A percentile compares a stretch with the other conserved stretches of the same genome.
These are phyloP conservation scores for Exophiala sp. DNA, from an alignment of 2,329 filamentous ascomycete species.

Conservation along the genomic window DNA sequence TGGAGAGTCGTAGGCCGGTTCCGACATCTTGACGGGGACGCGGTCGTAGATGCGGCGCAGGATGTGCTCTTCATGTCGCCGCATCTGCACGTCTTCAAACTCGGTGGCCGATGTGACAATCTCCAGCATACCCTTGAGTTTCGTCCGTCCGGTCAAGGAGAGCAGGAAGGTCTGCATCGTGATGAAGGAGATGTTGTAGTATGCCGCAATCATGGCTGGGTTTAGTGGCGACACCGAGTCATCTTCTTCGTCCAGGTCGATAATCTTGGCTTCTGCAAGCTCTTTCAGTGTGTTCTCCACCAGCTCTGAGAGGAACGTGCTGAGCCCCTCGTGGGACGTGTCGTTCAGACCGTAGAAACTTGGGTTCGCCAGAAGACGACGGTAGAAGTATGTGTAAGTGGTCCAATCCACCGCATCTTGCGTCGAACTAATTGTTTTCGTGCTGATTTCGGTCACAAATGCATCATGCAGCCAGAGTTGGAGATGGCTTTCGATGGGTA, in stretches of 20 bases:
- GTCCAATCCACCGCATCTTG: constrained; percentile 98
- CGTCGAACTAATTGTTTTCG: constrained; percentile 87
- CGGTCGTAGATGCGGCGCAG: constrained; percentile 90
- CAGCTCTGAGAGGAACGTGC: constrained; percentile 85
- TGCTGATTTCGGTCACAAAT: constrained; percentile 95
- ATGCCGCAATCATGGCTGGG: constrained; percentile 94
- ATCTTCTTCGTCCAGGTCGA: constrained; percentile 91
- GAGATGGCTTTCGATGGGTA: constrained; percentile 91
- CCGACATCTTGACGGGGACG: constrained; percentile 88
- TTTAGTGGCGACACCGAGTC: constrained; percentile 85
- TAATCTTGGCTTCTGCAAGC: constrained; percentile 84
- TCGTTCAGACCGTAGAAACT: constrained; percentile 91
- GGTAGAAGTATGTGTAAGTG: constrained; percentile 97
- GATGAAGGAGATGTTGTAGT: constrained; percentile 99
- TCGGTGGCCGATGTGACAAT: constrained; percentile 96
- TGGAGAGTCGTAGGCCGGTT: constrained; percentile 80
- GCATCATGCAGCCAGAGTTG: constrained; percentile 89
- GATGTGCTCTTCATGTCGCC: constrained; percentile 82
- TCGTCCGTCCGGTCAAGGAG: constrained; percentile 79
- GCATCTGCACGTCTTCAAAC: constrained; percentile 90
- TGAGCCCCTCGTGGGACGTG: constrained; percentile 87
- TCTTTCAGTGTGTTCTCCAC: constrained; percentile 91
- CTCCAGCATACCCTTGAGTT: constrained; percentile 93
- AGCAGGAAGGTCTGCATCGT: constrained; percentile 98
- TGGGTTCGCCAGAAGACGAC: constrained; percentile 86